Evolutionary conservation across 2,329 filamentous ascomycete species (phyloP).

Genomic region (Pseudopithomyces chartarum): DNA sequence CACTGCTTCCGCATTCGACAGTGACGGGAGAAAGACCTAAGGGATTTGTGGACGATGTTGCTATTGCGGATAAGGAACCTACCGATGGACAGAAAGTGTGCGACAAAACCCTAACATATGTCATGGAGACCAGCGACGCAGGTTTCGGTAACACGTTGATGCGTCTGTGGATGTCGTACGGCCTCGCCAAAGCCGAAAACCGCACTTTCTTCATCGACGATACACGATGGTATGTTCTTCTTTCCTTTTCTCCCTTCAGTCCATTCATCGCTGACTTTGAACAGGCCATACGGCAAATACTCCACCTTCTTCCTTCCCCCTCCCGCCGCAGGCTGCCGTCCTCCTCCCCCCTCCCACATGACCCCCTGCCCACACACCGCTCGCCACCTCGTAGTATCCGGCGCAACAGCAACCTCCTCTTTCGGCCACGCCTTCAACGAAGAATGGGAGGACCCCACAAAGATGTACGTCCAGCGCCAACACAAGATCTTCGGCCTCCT

Average conservation of each 20-base stretch:
- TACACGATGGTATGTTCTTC: conserved; percentile 66
- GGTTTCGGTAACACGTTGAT: conserved; percentile 79
- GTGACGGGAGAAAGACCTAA: conserved; percentile 43
- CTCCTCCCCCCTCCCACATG: conserved; percentile 75
- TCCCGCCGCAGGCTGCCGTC: conserved; percentile 67
- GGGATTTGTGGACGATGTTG: conserved; percentile 44
- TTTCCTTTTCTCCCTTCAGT: background rate
- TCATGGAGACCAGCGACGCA: conserved; percentile 74
- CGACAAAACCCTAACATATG: conserved; percentile 73
- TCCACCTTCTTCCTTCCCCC: conserved; percentile 72
- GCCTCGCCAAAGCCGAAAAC: conserved; percentile 73
- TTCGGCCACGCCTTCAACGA: conserved; percentile 66
- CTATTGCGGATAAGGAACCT: conserved; percentile 33
- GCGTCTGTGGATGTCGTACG: conserved; percentile 83
- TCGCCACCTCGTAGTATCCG: conserved; percentile 74
- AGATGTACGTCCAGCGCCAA: conserved; percentile 58
- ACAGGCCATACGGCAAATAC: conserved; percentile 75
- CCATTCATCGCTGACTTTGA: conserved; percentile 19
- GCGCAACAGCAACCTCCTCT: conserved; percentile 66
- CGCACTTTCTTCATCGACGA: conserved; percentile 86
- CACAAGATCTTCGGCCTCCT: conserved; percentile 71
- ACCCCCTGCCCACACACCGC: conserved; percentile 79
- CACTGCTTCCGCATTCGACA: conserved; percentile 60
- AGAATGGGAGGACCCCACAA: conserved; percentile 56
- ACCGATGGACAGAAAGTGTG: conserved; percentile 60